Evolutionary conservation across 1,139 yeast genomes (phyloP).

Genomic region (Saccharomyces hybrid): DNA sequence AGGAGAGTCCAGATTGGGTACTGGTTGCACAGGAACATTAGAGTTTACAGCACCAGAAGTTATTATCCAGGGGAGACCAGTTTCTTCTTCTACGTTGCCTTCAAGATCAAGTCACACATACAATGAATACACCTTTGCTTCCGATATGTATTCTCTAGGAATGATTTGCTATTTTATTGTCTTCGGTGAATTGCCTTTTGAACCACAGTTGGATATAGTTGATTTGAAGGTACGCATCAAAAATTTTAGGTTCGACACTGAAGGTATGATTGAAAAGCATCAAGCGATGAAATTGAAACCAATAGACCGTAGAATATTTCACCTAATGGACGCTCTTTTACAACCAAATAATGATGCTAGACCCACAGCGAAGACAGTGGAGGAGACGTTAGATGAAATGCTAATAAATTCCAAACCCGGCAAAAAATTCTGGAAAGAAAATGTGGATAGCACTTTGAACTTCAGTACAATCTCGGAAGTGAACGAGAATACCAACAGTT

Average conservation of each 20-base stretch:
- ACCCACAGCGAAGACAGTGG: constrained; percentile 39
- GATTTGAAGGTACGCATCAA: constrained; percentile 39
- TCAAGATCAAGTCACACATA: constrained; percentile 15
- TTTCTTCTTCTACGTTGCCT: constrained; percentile 2
- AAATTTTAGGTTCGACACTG: constrained; percentile 27
- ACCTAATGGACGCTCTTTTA: constrained; percentile 36
- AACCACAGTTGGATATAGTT: constrained; percentile 34
- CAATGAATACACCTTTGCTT: constrained; percentile 54
- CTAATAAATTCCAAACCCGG: not conserved
- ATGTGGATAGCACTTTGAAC: not conserved
- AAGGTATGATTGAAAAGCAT: constrained; percentile 17
- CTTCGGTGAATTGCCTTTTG: constrained; percentile 62
- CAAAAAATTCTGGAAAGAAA: not conserved
- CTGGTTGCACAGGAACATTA: constrained; percentile 80
- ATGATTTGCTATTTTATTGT: constrained; percentile 69
- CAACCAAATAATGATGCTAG: constrained; percentile 36
- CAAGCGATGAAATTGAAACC: constrained; percentile 20
- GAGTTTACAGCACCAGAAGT: constrained; percentile 86
- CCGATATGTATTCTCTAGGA: constrained; percentile 80
- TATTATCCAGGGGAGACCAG: constrained; percentile 35
- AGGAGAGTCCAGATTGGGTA: constrained; percentile 47
- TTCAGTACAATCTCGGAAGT: not conserved
- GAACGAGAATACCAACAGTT: not conserved
- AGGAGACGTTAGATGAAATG: constrained; percentile 28
- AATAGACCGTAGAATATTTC: constrained; percentile 37